Evolutionary conservation across 768 basidiomycete genomes (phyloP).

Genomic region (Phlegmacium glaucopus): DNA sequence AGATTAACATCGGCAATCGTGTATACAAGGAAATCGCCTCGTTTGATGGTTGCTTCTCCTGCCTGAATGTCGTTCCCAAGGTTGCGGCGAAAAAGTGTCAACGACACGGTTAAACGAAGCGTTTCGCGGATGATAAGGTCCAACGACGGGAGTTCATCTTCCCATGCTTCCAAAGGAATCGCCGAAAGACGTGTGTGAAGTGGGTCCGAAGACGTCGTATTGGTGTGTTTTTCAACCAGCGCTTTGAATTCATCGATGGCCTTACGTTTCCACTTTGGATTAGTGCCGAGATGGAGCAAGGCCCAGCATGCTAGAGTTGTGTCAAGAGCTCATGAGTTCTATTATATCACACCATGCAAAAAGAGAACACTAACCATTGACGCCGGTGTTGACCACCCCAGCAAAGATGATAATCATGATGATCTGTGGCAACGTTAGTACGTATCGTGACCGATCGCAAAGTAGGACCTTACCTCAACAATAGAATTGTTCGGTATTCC

Average conservation of each 20-base stretch:
- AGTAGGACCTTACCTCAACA: slow-evolving; percentile 15
- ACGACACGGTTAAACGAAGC: slow-evolving; percentile 27
- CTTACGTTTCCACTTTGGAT: slow-evolving; percentile 32
- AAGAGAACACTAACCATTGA: slow-evolving; percentile 22
- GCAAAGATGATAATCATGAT: slow-evolving; percentile 33
- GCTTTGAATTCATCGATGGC: slow-evolving; percentile 27
- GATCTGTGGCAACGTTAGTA: slow-evolving; percentile 14
- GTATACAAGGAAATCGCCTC: slow-evolving; percentile 35
- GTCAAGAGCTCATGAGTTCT: no score
- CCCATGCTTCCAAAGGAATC: slow-evolving; percentile 36
- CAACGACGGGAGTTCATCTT: slow-evolving; percentile 35
- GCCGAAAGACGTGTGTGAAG: slow-evolving; percentile 31
- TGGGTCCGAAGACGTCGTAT: slow-evolving; percentile 21
- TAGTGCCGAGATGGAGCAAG: slow-evolving; percentile 28
- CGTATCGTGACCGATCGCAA: not conserved
- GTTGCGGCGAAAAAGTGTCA: slow-evolving; percentile 33
- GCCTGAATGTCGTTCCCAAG: slow-evolving; percentile 25
- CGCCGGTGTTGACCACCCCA: slow-evolving; percentile 31
- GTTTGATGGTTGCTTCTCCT: slow-evolving; percentile 22
- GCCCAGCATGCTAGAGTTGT: slow-evolving; percentile 31
- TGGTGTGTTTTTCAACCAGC: slow-evolving; percentile 26
- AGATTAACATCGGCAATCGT: slow-evolving; percentile 29
- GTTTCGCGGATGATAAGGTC: slow-evolving; percentile 38
- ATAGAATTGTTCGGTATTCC: slow-evolving; percentile 26
- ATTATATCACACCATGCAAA: no score